These are phyloP conservation scores for Syzygium oleosum DNA, from an alignment of 345 rosid genomes.

Conservation along the genomic window DNA sequence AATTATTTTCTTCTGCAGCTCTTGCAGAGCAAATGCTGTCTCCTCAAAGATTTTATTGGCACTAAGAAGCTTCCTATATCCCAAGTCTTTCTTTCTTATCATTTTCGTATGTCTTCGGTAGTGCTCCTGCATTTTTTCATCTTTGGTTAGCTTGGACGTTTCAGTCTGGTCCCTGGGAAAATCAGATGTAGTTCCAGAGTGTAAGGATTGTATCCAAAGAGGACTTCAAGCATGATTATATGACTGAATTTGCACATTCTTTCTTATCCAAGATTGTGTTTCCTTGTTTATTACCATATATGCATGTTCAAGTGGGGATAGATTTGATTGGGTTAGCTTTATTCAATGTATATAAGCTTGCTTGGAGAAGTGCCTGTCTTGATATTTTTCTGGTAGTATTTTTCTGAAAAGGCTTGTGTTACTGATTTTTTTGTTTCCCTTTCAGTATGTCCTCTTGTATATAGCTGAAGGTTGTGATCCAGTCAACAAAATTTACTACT, in stretches of 20 bases:
- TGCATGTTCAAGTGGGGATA: too few species aligned
- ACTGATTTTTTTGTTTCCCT: background rate
- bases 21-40: background rate
- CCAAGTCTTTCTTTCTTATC: background rate
- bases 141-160: background rate
- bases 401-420: background rate
- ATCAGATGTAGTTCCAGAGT: too few species aligned
- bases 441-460: slow-evolving; percentile 66
- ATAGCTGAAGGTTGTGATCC: slow-evolving; percentile 63
- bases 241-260: too few species aligned
- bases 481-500: slow-evolving; percentile 68
- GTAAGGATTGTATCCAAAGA: too few species aligned
- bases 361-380: background rate
- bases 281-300: too few species aligned
- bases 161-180: too few species aligned
- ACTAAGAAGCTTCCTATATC: background rate
- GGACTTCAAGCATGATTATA: too few species aligned
- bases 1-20: background rate
- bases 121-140: background rate
- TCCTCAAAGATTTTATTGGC: background rate
- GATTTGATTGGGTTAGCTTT: too few species aligned
- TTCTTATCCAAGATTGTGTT: too few species aligned
- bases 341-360: background rate
- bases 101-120: background rate
- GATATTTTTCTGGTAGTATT: background rate